Evolutionary conservation across 225 moss, liverwort and hornwort genomes (phyloP), one percentile per base, ranked within the genome.

Genomic region (Sphagnum tenellum): DNA sequence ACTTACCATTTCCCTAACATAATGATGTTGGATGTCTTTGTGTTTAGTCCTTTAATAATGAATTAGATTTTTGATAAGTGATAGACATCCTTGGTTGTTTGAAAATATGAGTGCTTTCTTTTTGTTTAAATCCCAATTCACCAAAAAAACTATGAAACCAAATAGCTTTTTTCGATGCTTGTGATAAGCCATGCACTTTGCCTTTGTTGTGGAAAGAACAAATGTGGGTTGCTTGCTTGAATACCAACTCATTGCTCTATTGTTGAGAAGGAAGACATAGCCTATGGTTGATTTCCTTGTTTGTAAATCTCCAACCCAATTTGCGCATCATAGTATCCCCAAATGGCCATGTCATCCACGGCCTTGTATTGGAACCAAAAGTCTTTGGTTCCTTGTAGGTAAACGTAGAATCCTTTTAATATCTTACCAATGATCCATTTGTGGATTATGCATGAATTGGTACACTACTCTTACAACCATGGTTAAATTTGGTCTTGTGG

Each of bases 11-110:
- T 29, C 52, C 9, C 2, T 6, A 9, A 52, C 9, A 6, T 5
- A 5, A 9, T 52, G 52, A 52, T 52, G 9, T 9, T 52, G 52
- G 9, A 52, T 9, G 9, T 52, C 52, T 6, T 0, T 52, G 52
- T 52, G 52, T 52, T 52, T 52, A 52, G 52, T 52, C 6, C 52
- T 6, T 9, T 0, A 5, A 6, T 52, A 0, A 9, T 52, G 9
- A 52, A 5, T 46, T 4, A 47, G 47, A 45, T 4, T 45, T 45
- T 12, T 64, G 0, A 46, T 47, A 8, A 64, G 47, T 45, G 63
- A 46, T 3, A 64, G 45, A 12, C 45, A 44, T 64, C 4, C 46
- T 48, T 64, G 63, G 47, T 64, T 64, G 63, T 64, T 46, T 45
- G 4, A 5, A 2, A 46, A 64, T 5, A 64, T 7, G n/a, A 49